Base-by-base conservation (phyloP, 192 early-diverging fungal genomes). In the Gryganskiella cystojenkinii region DNA sequence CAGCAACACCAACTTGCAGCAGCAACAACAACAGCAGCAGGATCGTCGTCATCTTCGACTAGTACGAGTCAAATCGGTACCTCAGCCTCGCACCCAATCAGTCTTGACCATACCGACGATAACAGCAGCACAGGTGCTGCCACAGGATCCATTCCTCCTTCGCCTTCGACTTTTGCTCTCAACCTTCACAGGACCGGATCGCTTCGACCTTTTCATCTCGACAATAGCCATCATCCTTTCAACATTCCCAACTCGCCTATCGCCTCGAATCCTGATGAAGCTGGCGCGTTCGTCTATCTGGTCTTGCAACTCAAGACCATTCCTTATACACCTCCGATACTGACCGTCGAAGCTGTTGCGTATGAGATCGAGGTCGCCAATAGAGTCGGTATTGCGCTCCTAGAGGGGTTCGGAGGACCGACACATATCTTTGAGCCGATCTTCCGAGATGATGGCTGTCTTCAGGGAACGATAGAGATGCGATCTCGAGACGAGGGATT, bases 291-390 rank as follows among this genome's bases (percentile, higher is more conserved):
- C 37, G 74, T 78, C 19, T 78, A 78, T 28, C 55, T 78, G 49
- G 74, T 78, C 27, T 54, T 78, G 3, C 66, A 78, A 19, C 66
- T 78, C 47, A 78, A 69, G 45, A 78, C 74, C 15, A 53, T 78
- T 8, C 74, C 74, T 8, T 78, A 78, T 46, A 78, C 74, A 35
- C 74, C 74, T 4, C 74, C 74, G 3, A 78, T 78, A 19, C 53
- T 78, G 30, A 78, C 74, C 3, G 74, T 78, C 24, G 74, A 78
- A 43, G 74, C 74, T 1, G 74, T 78, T 3, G 64, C 74, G 51
- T 78, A 78, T 27, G 74, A 78, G 46, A 42, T 78, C 22, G 74
- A 78, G 31, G 67, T 78, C 1, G 74, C 74, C 11, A 78, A 78
- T 42, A 43, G 74, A 14, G 50, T 78, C n/a, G 74, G 74, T 25